Evolutionary conservation across 345 rosid genomes (phyloP).

Genomic region (Microthlaspi erraticum): DNA sequence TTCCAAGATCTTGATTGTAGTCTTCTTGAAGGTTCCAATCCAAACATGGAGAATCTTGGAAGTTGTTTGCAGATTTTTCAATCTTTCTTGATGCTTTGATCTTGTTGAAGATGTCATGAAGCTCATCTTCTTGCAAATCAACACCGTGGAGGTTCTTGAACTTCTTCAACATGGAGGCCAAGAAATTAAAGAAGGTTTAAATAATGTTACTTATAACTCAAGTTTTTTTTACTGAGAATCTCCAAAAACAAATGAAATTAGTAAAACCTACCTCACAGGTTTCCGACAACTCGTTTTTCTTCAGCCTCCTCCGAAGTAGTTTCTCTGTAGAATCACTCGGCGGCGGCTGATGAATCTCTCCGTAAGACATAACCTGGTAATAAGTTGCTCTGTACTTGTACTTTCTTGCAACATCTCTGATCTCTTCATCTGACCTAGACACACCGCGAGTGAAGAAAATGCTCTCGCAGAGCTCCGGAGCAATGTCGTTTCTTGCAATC

Average conservation of each 20-base stretch:
- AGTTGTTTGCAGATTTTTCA: conserved; percentile 19
- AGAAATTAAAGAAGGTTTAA: not conserved
- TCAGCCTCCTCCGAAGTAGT: not conserved
- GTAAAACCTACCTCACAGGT: conserved; percentile 37
- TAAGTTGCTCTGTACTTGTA: conserved; percentile 79
- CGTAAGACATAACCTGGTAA: conserved; percentile 64
- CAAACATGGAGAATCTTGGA: conserved; percentile 16
- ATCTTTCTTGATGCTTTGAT: conserved; percentile 41
- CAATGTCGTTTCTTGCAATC: conserved; percentile 51
- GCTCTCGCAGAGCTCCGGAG: conserved; percentile 55
- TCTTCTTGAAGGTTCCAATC: conserved; percentile 40
- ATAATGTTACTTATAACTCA: not conserved
- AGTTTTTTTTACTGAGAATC: not conserved
- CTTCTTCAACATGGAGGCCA: conserved; percentile 26
- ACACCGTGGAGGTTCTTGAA: conserved; percentile 53
- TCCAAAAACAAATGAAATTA: not conserved
- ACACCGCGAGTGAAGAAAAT: conserved; percentile 48
- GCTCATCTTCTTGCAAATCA: conserved; percentile 43
- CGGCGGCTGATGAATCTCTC: conserved; percentile 50
- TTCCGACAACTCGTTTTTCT: conserved; percentile 23
- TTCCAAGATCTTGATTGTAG: conserved; percentile 36
- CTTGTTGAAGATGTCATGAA: conserved; percentile 37
- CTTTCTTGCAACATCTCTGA: conserved; percentile 57
- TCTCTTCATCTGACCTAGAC: conserved; percentile 38
- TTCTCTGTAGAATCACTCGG: conserved; percentile 35